A percentile compares a stretch with the other conserved stretches of the same genome.
Evolutionary conservation across 2,329 filamentous ascomycete genomes (phyloP).

Genomic region (Fusarium sp.): DNA sequence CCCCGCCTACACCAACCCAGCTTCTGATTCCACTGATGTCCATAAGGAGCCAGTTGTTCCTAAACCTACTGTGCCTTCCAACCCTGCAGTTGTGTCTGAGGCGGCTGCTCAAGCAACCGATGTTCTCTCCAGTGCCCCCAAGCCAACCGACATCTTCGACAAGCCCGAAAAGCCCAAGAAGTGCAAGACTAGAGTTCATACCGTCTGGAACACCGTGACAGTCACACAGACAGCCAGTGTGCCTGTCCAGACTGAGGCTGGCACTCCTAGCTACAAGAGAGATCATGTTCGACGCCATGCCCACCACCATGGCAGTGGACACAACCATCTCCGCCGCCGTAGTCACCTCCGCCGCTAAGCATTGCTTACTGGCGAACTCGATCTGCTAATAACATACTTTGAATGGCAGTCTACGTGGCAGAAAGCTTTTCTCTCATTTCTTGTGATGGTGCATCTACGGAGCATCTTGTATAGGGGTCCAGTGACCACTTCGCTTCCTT

Average conservation of each 20-base stretch:
- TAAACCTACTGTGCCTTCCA: slow-evolving; percentile 14
- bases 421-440: slow-evolving; percentile 13
- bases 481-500: not conserved
- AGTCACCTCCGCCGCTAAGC: slow-evolving; percentile 43
- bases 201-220: slow-evolving; percentile 58
- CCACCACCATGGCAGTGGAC: slow-evolving; percentile 47
- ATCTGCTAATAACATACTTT: slow-evolving; percentile 22
- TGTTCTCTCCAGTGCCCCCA: slow-evolving; percentile 11
- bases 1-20: slow-evolving; percentile 18
- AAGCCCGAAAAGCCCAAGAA: slow-evolving; percentile 35
- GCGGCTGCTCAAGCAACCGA: slow-evolving; percentile 22
- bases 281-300: slow-evolving; percentile 47
- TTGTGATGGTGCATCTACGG: slow-evolving; percentile 12
- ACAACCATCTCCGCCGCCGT: slow-evolving; percentile 38
- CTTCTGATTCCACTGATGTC: slow-evolving; percentile 1
- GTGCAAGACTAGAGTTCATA: slow-evolving; percentile 46
- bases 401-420: not conserved
- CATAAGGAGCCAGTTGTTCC: slow-evolving; percentile 8
- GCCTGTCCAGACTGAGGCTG: slow-evolving; percentile 23
- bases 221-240: slow-evolving; percentile 48
- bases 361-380: not conserved
- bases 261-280: slow-evolving; percentile 36
- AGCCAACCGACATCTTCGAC: slow-evolving; percentile 29
- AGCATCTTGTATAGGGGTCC: slow-evolving; percentile 20
- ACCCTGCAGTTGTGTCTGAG: slow-evolving; percentile 27